Percentiles rank a stretch among this genome's conserved stretches.
These are phyloP conservation scores for Botrytis medusae DNA, from an alignment of 2,329 filamentous ascomycete genomes.

Conservation along the genomic window DNA sequence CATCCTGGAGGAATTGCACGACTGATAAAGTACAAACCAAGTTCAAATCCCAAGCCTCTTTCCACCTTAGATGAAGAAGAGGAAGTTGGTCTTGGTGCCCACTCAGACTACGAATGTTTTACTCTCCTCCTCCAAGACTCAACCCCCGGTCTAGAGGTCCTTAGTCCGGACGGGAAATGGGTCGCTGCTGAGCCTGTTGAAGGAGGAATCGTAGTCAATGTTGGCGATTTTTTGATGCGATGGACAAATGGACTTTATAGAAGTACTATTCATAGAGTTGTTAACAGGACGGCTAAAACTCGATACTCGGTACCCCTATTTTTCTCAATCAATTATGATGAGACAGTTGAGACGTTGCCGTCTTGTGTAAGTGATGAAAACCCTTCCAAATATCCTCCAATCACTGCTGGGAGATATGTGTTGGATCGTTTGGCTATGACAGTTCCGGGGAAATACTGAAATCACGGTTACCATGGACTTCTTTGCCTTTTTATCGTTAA, in stretches of 20 bases:
- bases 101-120: constrained; percentile 57
- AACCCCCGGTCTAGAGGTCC: constrained; percentile 52
- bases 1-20: constrained; percentile 48
- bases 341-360: constrained; percentile 37
- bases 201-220: constrained; percentile 52
- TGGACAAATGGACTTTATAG: constrained; percentile 55
- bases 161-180: constrained; percentile 49
- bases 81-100: constrained; percentile 46
- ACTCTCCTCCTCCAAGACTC: constrained; percentile 55
- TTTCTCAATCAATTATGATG: constrained; percentile 43
- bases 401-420: constrained; percentile 38
- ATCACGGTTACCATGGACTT: neutral
- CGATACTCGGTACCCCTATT: constrained; percentile 59
- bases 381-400: constrained; percentile 35
- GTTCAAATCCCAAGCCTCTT: constrained; percentile 37
- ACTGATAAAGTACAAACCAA: constrained; percentile 52
- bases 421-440: constrained; percentile 36
- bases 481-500: neutral
- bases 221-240: constrained; percentile 50
- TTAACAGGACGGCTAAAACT: constrained; percentile 51
- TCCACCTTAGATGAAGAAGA: constrained; percentile 35
- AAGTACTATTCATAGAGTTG: constrained; percentile 55
- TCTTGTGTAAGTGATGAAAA: constrained; percentile 36
- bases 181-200: constrained; percentile 45
- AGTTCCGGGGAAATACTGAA: constrained; percentile 27